Evolutionary conservation across 129 eudicot species (phyloP), one percentile per base, ranked within the genome.

Genomic region (Lactuca sativa): DNA sequence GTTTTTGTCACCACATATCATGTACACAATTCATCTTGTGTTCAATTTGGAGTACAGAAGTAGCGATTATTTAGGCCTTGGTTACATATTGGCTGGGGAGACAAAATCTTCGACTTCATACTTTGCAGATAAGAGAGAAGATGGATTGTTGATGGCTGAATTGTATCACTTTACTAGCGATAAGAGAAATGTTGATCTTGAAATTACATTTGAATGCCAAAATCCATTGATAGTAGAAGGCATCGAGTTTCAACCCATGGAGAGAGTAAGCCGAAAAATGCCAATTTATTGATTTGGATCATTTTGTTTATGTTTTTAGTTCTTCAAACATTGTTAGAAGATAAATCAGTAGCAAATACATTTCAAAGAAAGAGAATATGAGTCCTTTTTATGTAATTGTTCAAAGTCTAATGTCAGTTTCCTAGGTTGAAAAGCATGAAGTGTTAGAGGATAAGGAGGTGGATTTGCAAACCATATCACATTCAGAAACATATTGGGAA

Each of bases 401-500:
- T 47, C 5, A 12, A 47, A 47, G n/a, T 47, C 5, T 10, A 47
- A 47, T 47, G n/a, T 11, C 0, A 47, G 65, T 60, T 60, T 60
- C 14, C n/a, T 60, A 60, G 66, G 66, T 14, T 25, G 48, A 60
- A 21, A 18, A 60, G 10, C 41, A 9, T 60, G 10, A 60, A 13
- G 66, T 34, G 47, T 32, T 36, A 36, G 44, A 13, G 48, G 44
- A 60, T 34, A 13, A 60, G 43, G 66, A 60, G 43, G 66, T 36
- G 18, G 21, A 60, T 14, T 4, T 60, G 66, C 44, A 60, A 34
- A 7, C 48, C 4, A 60, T 33, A 14, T 60, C 66, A 34, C 25
- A 60, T 33, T 4, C 44, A 10, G 66, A 60, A 18, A 9, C 66
- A 60, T 60, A 34, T 60, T 60, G 66, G 66, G 44, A 60, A 60